These are phyloP conservation scores for Corchorus capsularis DNA, from an alignment of 345 rosid species.

Conservation along the genomic window DNA sequence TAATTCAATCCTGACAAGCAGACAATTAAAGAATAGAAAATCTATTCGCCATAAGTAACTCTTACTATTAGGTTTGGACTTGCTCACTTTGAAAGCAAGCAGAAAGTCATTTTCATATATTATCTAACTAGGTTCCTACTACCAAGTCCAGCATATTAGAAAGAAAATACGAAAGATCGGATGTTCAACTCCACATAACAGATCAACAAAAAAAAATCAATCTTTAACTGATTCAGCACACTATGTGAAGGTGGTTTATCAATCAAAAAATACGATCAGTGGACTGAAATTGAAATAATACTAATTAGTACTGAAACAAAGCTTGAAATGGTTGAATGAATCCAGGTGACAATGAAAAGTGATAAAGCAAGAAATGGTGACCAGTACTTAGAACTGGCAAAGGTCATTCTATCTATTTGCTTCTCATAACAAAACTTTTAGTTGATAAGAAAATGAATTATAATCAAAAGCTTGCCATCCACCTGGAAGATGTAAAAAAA, in stretches of 20 bases:
- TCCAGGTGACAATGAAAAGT: conserved; percentile 1
- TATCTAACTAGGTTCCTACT: conserved; percentile 37
- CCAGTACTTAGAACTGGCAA: conserved; percentile 19
- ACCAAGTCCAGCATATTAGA: conserved; percentile 11
- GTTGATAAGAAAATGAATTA: background rate
- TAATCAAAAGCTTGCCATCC: background rate
- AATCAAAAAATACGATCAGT: conserved; percentile 12
- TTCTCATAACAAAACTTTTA: background rate
- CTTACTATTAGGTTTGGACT: conserved; percentile 12
- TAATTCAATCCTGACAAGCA: background rate
- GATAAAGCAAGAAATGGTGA: conserved; percentile 12
- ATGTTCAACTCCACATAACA: background rate
- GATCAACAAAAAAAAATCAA: conserved; percentile 1
- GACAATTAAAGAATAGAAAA: background rate
- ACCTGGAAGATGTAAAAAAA: background rate
- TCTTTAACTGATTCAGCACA: background rate
- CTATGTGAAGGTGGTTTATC: background rate
- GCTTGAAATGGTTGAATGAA: conserved; percentile 17
- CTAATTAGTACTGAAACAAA: conserved; percentile 16
- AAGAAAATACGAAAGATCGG: background rate
- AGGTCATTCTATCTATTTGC: background rate
- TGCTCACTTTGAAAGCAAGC: conserved; percentile 37
- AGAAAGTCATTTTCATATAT: conserved; percentile 29
- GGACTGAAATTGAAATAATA: conserved; percentile 10
- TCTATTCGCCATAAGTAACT: background rate